These are phyloP conservation scores for Euclidium syriacum DNA, from an alignment of 345 rosid species.

Conservation along the genomic window DNA sequence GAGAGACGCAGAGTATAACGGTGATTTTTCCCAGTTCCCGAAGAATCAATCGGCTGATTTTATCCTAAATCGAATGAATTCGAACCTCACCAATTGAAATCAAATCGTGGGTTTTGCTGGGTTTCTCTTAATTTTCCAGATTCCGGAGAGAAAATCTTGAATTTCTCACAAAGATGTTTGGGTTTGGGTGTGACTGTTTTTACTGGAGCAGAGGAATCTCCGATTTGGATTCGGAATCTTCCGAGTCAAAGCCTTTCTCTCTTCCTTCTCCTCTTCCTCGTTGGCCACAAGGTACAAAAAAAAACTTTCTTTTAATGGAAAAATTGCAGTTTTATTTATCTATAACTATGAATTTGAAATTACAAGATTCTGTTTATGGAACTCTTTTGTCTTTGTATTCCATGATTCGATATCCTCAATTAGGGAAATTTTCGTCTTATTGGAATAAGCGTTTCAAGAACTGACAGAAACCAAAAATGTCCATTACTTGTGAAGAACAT, in stretches of 20 bases:
- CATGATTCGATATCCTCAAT: not conserved
- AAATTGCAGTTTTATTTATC: not conserved
- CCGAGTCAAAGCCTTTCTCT: conserved; percentile 46
- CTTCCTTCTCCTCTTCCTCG: conserved; percentile 63
- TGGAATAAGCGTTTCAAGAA: not conserved
- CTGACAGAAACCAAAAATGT: not conserved
- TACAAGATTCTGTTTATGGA: not conserved
- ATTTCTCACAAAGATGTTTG: conserved; percentile 37
- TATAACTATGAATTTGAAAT: not conserved
- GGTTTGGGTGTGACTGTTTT: conserved; percentile 63
- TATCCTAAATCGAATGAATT: conserved; percentile 4
- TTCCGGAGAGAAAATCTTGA: not conserved
- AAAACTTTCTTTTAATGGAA: conserved; percentile 13
- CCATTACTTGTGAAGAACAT: not conserved
- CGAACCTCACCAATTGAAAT: conserved; percentile 13
- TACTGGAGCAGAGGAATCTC: conserved; percentile 36
- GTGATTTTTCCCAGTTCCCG: conserved; percentile 1
- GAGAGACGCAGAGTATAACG: conserved; percentile 1
- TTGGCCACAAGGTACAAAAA: conserved; percentile 65
- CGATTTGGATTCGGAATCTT: conserved; percentile 19
- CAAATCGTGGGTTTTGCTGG: conserved; percentile 40
- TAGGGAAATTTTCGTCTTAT: not conserved
- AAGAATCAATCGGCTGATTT: not conserved
- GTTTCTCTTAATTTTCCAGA: conserved; percentile 18
- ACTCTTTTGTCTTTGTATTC: not conserved